Evolutionary conservation across 2,329 filamentous ascomycete genomes (phyloP).

Genomic region (Dactylonectria estremocensis): DNA sequence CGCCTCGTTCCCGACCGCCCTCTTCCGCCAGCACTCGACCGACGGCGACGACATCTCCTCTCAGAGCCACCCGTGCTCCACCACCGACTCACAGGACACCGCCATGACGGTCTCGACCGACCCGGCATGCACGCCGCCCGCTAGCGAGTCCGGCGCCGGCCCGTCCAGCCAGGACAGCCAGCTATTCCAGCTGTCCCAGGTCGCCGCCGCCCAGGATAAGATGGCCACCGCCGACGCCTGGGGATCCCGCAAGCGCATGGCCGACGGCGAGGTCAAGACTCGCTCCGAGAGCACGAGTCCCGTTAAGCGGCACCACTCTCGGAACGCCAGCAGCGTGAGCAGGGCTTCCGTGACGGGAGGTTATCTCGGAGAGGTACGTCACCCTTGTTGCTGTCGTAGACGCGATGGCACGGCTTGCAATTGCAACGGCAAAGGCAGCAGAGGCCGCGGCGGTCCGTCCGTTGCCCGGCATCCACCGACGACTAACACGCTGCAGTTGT

Average conservation of each 20-base stretch:
- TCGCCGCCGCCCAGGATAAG: constrained; percentile 69
- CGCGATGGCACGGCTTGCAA: not conserved
- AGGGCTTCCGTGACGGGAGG: constrained; percentile 72
- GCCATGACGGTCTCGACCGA: constrained; percentile 45
- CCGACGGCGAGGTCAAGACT: constrained; percentile 80
- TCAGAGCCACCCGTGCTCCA: constrained; percentile 45
- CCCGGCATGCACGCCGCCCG: constrained; percentile 45
- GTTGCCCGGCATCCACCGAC: not conserved
- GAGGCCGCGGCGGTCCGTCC: constrained; percentile 3
- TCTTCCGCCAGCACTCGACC: constrained; percentile 36
- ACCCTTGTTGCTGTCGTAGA: constrained; percentile 45
- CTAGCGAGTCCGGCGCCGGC: constrained; percentile 42
- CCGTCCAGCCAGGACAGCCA: constrained; percentile 67
- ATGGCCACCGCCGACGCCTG: constrained; percentile 55
- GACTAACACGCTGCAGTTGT: constrained; percentile 68
- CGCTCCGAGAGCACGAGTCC: constrained; percentile 62
- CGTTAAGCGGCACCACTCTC: constrained; percentile 75
- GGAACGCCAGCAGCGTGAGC: constrained; percentile 80
- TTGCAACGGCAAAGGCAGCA: not conserved
- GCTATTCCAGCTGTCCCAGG: constrained; percentile 70
- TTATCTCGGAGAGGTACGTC: constrained; percentile 83
- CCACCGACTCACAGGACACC: constrained; percentile 45
- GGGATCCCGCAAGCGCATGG: constrained; percentile 79
- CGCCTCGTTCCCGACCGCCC: constrained; percentile 29
- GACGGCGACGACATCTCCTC: constrained; percentile 47